Evolutionary conservation across 176 grass and related monocot genomes (phyloP), one percentile per base, ranked within the genome.

Genomic region (Panicum miliaceum): DNA sequence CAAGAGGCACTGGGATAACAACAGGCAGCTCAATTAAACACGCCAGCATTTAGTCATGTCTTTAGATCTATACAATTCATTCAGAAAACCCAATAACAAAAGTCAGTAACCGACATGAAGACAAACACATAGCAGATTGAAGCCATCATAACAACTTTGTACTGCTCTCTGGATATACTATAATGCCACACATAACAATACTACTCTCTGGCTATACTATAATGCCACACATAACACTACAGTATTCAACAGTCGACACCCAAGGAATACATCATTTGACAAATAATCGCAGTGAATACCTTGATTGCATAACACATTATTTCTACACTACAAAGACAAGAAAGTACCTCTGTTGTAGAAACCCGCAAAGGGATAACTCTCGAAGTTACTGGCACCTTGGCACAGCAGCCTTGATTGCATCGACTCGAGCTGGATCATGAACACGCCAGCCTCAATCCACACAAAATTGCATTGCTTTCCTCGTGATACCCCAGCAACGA

Each of bases 401-500:
- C 61, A 64, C 29, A 64, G 1, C 14, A 64, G 4, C 27, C 29
- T 34, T 7, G 61, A 35, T 7, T 64, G 61, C 61, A 35, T 64
- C 13, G 61, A 34, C 61, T 64, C 61, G 0, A 64, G 61, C 13
- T 64, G 13, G 27, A 64, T 64, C 61, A 34, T 16, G 27, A 64
- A 64, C 27, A 35, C 4, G 14, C 61, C 61, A 64, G 61, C 61
- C 12, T 64, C 6, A 64, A 34, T 34, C 27, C 27, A 64, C 26
- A 64, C 26, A 64, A 64, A 29, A 64, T 64, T 15, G 13, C 61
- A 35, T 64, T 64, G 29, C 61, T 64, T 5, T 34, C 61, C 61
- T 64, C 61, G 35, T 64, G 61, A 64, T 35, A 64, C 13, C 61
- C 61, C 61, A 64, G 61, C 27, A 64, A 64, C 6, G 61, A 64